These are phyloP conservation scores for Coriolopsis trogii DNA, from an alignment of 1,284 basidiomycete genomes.

Conservation along the genomic window DNA sequence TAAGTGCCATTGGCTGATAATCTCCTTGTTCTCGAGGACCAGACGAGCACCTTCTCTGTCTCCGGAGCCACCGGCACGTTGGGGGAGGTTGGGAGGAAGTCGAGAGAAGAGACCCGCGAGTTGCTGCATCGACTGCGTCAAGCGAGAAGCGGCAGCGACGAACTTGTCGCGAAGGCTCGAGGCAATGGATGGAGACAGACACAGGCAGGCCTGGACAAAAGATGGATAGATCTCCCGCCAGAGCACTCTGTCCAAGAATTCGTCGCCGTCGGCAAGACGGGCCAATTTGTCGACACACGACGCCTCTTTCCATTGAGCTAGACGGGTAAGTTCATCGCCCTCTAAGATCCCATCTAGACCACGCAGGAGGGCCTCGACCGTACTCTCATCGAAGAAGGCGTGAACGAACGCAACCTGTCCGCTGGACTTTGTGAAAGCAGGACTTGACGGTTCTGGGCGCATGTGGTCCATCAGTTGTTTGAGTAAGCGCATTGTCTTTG, in stretches of 20 bases:
- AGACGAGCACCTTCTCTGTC: conserved; percentile 56
- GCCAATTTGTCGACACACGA: conserved; percentile 55
- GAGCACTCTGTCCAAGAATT: conserved; percentile 64
- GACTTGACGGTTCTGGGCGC: conserved; percentile 34
- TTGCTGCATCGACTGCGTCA: conserved; percentile 68
- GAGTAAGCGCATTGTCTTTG: conserved; percentile 62
- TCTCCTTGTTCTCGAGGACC: conserved; percentile 63
- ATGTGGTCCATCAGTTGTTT: conserved; percentile 39
- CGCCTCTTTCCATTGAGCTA: conserved; percentile 65
- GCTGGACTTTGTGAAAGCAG: conserved; percentile 31
- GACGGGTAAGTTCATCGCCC: conserved; percentile 53
- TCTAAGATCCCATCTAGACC: conserved; percentile 71
- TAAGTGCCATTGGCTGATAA: conserved; percentile 87
- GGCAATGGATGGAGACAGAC: conserved; percentile 48
- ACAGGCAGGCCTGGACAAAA: conserved; percentile 59
- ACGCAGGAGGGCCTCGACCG: conserved; percentile 44
- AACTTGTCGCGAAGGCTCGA: conserved; percentile 62
- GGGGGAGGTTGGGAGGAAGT: conserved; percentile 46
- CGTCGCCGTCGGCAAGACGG: conserved; percentile 67
- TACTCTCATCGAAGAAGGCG: conserved; percentile 39
- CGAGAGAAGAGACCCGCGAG: conserved; percentile 65
- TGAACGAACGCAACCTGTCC: conserved; percentile 56
- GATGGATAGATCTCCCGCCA: conserved; percentile 74
- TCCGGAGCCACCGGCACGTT: conserved; percentile 38
- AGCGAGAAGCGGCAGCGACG: conserved; percentile 65